phyloP scores from a whole-genome alignment of 176 grass and related monocot species.

The Saccharum spontaneum region DNA sequence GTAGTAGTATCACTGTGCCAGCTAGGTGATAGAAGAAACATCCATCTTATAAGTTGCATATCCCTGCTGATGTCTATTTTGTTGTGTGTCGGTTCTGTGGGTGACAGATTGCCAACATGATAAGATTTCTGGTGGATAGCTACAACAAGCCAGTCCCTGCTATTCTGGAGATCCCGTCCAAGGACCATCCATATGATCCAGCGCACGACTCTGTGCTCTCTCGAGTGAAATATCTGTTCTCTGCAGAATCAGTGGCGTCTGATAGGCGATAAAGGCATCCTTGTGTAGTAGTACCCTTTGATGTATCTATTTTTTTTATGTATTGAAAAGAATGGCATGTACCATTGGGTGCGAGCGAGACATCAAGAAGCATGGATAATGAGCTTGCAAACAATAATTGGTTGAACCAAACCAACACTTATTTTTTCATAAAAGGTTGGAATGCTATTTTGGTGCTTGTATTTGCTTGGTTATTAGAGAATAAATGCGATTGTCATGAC shows the following conservation, averaged over 20 bases:
- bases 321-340: not conserved
- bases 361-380: not conserved
- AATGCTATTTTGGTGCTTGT: too few relatives aligned
- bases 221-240: constrained; percentile 82
- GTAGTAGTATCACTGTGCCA: not conserved
- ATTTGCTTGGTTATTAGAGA: too few relatives aligned
- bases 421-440: not conserved
- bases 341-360: not conserved
- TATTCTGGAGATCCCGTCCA: constrained; percentile 92
- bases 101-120: constrained; percentile 82
- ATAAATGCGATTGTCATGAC: too few relatives aligned
- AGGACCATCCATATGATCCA: constrained; percentile 91
- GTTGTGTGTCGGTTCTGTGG: not conserved
- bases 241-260: constrained; percentile 69
- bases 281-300: not conserved
- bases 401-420: not conserved
- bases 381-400: constrained; percentile 4
- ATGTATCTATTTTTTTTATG: constrained; percentile 1
- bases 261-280: constrained; percentile 39
- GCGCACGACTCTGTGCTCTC: constrained; percentile 84
- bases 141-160: constrained; percentile 93
- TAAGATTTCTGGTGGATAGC: constrained; percentile 85
- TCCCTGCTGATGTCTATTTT: not conserved
- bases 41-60: not conserved
- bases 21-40: not conserved